These are phyloP conservation scores for Zasmidium angulare DNA, from an alignment of 2,329 filamentous ascomycete species.

Conservation along the genomic window DNA sequence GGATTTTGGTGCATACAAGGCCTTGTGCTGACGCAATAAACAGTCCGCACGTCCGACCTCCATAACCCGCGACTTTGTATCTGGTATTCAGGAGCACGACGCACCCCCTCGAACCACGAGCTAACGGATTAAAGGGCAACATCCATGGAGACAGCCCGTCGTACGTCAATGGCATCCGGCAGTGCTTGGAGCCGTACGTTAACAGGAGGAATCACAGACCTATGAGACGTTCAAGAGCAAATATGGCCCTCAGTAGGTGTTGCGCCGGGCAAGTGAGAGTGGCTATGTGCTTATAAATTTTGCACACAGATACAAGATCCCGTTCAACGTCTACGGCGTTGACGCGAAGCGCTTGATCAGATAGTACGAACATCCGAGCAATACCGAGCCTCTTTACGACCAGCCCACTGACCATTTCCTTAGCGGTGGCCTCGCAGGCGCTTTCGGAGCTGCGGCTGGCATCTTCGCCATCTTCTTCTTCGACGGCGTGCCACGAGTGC, in stretches of 20 bases:
- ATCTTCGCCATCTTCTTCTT: conserved; percentile 65
- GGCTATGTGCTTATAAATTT: conserved; percentile 3
- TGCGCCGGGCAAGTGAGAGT: conserved; percentile 15
- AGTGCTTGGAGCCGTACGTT: too few relatives aligned
- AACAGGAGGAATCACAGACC: conserved; percentile 27
- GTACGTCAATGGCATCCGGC: too few relatives aligned
- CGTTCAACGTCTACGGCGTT: conserved; percentile 49
- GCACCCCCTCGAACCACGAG: too few relatives aligned
- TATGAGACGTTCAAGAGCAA: conserved; percentile 57
- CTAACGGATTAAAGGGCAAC: background rate
- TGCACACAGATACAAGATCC: conserved; percentile 49
- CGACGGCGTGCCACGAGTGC: conserved; percentile 54
- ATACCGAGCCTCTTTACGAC: background rate
- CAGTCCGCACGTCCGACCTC: background rate
- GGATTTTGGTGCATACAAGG: background rate
- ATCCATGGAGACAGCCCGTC: conserved; percentile 28
- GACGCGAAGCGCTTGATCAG: conserved; percentile 7
- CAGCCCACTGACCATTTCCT: conserved; percentile 28
- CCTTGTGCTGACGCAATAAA: background rate
- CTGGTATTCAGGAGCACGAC: background rate
- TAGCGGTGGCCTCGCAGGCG: conserved; percentile 50
- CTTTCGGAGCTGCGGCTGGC: conserved; percentile 58
- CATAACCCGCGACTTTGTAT: background rate
- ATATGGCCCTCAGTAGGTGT: conserved; percentile 57
- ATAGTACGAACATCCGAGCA: conserved; percentile 33